Base-by-base conservation (phyloP, 257 asterid species). In the Solanum paucissectum region DNA sequence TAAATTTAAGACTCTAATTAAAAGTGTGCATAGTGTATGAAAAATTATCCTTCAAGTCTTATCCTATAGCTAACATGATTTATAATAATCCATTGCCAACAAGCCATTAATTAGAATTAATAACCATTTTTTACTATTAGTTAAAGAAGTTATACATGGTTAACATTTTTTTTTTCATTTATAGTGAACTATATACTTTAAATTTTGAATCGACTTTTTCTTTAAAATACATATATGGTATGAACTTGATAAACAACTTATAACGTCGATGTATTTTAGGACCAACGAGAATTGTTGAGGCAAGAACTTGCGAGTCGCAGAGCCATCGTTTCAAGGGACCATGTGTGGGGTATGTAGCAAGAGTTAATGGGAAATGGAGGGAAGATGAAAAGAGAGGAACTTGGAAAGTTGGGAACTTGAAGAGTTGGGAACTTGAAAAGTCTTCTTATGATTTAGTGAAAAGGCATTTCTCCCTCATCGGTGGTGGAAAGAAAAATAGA, bases 241-340 rank as follows among this genome's bases (percentile, higher is more conserved):
- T 73, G 16, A 27, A 38, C 58, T 11, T 36, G n/a, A 9, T 33
- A 33, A 72, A 5, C 33, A 1, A 9, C 60, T 76, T 38, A 40
- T 52, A 52, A 52, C 4, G 1, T 40, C 16, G 6, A 38, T 9
- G 62, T 42, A 44, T 14, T 13, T 13, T 38, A 33, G 93, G 94
- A 33, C 90, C 89, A 69, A 68, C 10, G 33, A 88, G 79, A 92
- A 87, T 91, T 75, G 93, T 89, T 33, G 96, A 92, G 88, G 96
- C 93, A 10, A 87, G 96, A 90, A 83, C 14, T 0, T 92, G 96
- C 2, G 86, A 87, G 74, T 87, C 96, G 6, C 75, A 4, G 86
- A 92, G 95, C 92, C 88, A 71, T 0, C 81, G 60, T 14, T 94
- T 90, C 90, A 90, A 72, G 83, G 96, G 96, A 29, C 32, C 32